Conservation (phyloP, 169 alveolate genomes). For the Plasmodium reichenowi region DNA sequence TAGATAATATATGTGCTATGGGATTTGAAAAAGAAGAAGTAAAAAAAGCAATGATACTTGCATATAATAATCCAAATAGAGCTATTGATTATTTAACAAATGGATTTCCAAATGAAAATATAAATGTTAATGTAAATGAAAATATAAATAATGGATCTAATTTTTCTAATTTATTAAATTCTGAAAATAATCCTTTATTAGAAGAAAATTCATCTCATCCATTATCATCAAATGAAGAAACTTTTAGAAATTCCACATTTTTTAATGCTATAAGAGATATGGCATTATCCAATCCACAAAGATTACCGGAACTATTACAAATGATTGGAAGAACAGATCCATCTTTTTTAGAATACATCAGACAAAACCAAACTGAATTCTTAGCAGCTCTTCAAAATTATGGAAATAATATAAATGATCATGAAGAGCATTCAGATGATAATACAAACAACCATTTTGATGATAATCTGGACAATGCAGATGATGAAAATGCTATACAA, state of each 20-base stretch:
- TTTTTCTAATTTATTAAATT: conserved; percentile 45
- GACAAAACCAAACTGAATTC: conserved; percentile 91
- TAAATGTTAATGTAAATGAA: conserved; percentile 58
- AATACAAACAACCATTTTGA: conserved; percentile 2
- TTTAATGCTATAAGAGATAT: conserved; percentile 88
- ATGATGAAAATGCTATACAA: too few relatives aligned
- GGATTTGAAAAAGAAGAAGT: conserved; percentile 93
- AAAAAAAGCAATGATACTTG: conserved; percentile 94
- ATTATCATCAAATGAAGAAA: conserved; percentile 28
- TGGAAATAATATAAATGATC: conserved; percentile 63
- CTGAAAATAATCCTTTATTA: conserved; percentile 17
- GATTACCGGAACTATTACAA: conserved; percentile 89
- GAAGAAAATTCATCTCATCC: conserved; percentile 16
- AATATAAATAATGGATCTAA: conserved; percentile 73
- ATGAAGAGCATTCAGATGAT: conserved; percentile 60
- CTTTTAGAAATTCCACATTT: conserved; percentile 86
- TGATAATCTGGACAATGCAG: too few relatives aligned
- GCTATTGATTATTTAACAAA: conserved; percentile 95
- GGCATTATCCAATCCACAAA: conserved; percentile 92
- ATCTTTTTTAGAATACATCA: conserved; percentile 86
- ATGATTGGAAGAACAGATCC: conserved; percentile 91
- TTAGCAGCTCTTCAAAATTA: conserved; percentile 79
- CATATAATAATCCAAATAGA: conserved; percentile 96
- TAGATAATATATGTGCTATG: conserved; percentile 91
- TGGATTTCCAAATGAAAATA: conserved; percentile 83